Base-by-base conservation (phyloP, 164 flowering plant genomes). In the Cinnamomum chago region DNA sequence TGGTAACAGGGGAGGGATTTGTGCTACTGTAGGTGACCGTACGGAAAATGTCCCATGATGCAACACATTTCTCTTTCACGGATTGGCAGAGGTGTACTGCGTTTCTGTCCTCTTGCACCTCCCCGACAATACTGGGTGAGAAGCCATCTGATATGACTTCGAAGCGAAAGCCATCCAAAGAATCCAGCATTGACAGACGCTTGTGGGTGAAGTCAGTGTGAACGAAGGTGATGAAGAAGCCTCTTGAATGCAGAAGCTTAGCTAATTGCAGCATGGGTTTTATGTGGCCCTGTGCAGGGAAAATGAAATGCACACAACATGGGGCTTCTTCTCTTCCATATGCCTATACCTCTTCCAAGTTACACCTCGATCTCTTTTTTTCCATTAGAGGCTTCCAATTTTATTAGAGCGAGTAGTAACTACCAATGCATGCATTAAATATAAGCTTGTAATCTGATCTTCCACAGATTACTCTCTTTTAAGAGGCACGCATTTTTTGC, bases 181-280 rank as follows among this genome's bases (percentile, higher is more conserved):
- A 18, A 22, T 62, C 23, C 23, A 62, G 23, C 2, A 10, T 22
- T 3, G 25, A 62, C 9, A 23, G 66, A 62, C 25, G 23, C 24
- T n/a, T n/a, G 2, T n/a, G 11, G 25, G 20, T 62, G 75, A 28
- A 73, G 14, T 73, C 30, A 12, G 55, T 64, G 72, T 80, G 71
- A 20, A 80, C 81, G 67, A 85, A 85, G 70, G 88, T 85, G 62
- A 83, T 65, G 65, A 79, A 79, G 55, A 85, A 83, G 76, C 86
- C 66, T 62, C 22, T 62, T n/a, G 66, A 62, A 11, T 62, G 66
- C 3, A 62, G 66, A 4, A 62, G 13, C 11, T 10, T 62, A 2
- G 28, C 66, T 24, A 62, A 12, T 62, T 62, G 66, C 23, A 62
- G 10, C 66, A 83, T 83, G 10, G 88, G 82, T 60, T 67, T 81